phyloP scores from a whole-genome alignment of 331 rosid genomes.

The Saraca asoca region DNA sequence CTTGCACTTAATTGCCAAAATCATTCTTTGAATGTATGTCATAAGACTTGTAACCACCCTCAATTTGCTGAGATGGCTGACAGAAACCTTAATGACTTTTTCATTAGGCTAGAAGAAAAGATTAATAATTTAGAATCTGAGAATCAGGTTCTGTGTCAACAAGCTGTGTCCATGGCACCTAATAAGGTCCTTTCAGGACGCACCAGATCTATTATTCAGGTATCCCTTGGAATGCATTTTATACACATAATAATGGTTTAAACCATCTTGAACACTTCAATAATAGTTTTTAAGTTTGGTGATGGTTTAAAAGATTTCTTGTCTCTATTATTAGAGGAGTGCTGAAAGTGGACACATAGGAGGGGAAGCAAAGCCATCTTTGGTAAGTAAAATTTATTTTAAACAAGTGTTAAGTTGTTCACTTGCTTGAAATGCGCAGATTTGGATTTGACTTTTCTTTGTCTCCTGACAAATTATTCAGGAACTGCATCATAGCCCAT shows the following conservation, averaged over 20 bases:
- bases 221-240: conserved; percentile 32
- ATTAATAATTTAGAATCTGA: conserved; percentile 77
- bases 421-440: too few species aligned
- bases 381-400: too few species aligned
- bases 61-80: conserved; percentile 31
- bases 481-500: conserved; percentile 72
- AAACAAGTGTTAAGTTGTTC: too few species aligned
- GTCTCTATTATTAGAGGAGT: conserved; percentile 57
- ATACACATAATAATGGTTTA: conserved; percentile 14
- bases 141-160: conserved; percentile 86
- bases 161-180: conserved; percentile 89
- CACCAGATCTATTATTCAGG: conserved; percentile 80
- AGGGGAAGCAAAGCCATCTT: conserved; percentile 51
- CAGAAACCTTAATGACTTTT: conserved; percentile 38
- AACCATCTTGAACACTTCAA: too few species aligned
- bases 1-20: conserved; percentile 21
- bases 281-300: too few species aligned
- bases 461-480: conserved; percentile 38
- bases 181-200: conserved; percentile 80
- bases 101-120: conserved; percentile 89
- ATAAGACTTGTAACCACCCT: conserved; percentile 28
- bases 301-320: conserved; percentile 24
- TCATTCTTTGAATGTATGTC: conserved; percentile 14
- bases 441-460: conserved; percentile 30
- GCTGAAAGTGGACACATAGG: conserved; percentile 60